Percentiles rank a stretch among this genome's conserved stretches.
Evolutionary conservation across 2,329 filamentous ascomycete genomes (phyloP).

Genomic region (Corynespora cassiicola): DNA sequence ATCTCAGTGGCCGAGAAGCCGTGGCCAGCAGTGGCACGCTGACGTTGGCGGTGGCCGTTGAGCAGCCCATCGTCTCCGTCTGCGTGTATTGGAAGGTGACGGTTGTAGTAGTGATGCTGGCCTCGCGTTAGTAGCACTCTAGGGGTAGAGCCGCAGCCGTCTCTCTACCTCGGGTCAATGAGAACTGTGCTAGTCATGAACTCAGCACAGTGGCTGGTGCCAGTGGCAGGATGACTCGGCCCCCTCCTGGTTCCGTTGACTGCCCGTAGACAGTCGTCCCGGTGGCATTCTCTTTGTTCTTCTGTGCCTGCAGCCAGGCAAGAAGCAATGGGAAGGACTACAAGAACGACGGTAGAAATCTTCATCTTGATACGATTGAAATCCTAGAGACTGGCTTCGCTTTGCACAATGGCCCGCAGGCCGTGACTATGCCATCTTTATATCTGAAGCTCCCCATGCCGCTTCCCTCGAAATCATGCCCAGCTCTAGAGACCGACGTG

Average conservation of each 20-base stretch:
- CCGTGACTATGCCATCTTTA: too few species aligned
- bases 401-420: slow-evolving; percentile 1
- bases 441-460: too few species aligned
- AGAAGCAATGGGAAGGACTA: slow-evolving; percentile 12
- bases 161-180: slow-evolving; percentile 31
- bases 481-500: too few species aligned
- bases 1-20: background rate
- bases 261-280: slow-evolving; percentile 32
- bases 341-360: slow-evolving; percentile 15
- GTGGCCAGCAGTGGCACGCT: too few species aligned
- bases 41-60: background rate
- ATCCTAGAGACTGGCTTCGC: background rate
- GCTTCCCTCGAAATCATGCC: background rate
- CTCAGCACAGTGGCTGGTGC: slow-evolving; percentile 23
- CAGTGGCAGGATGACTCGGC: slow-evolving; percentile 18
- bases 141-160: too few species aligned
- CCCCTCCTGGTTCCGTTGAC: slow-evolving; percentile 26
- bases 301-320: slow-evolving; percentile 22
- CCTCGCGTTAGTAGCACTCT: too few species aligned
- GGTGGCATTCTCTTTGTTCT: slow-evolving; percentile 24
- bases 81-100: too few species aligned
- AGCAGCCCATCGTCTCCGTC: too few species aligned
- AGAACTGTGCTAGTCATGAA: slow-evolving; percentile 33
- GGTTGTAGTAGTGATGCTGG: slow-evolving; percentile 13
- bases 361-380: slow-evolving; percentile 29